These are phyloP conservation scores for Platanthera guangdongensis DNA, from an alignment of 106 monocot genomes.

Conservation along the genomic window DNA sequence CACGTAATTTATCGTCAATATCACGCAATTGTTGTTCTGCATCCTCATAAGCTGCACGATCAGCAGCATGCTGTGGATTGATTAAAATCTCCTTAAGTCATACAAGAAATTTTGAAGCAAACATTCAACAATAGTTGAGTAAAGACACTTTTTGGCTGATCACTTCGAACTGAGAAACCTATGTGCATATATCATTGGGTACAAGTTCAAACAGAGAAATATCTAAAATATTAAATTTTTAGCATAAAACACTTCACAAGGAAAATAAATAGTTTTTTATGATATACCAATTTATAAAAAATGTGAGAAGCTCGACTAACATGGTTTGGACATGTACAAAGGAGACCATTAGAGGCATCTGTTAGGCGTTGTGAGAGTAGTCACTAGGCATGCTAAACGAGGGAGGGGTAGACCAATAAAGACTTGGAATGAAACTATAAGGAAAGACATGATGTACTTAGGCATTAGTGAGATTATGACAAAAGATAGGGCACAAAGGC, in stretches of 20 bases:
- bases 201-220: background rate
- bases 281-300: background rate
- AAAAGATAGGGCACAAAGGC: no score
- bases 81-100: background rate
- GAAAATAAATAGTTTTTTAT: background rate
- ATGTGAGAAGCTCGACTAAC: background rate
- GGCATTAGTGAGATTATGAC: no score
- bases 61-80: constrained; percentile 60
- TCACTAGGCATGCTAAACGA: no score
- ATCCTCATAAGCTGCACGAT: constrained; percentile 52
- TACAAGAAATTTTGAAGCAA: background rate
- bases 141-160: background rate
- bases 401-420: no score
- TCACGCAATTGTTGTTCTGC: constrained; percentile 49
- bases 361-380: no score
- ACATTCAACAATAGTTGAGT: background rate
- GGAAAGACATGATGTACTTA: no score
- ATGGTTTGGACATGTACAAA: no score
- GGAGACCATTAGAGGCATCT: no score
- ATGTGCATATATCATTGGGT: background rate
- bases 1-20: constrained; percentile 46
- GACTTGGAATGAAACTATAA: no score
- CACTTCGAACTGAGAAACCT: background rate
- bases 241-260: background rate
- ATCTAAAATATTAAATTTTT: background rate